phyloP scores from a whole-genome alignment of 305 asterid genomes.

The Plantago coronopus region DNA sequence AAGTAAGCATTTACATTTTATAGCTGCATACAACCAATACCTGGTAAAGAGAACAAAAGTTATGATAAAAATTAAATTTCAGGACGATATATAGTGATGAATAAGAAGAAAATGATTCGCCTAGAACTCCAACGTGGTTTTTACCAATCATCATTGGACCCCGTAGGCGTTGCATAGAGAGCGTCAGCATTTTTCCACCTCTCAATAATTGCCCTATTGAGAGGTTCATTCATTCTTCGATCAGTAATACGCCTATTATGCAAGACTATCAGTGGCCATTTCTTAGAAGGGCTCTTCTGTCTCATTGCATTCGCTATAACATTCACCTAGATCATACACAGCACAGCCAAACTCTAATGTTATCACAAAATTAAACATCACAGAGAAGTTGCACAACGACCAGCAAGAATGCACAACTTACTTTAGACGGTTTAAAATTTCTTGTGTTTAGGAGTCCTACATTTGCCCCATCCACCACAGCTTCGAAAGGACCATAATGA shows the following conservation, averaged over 20 bases:
- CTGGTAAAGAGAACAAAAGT: constrained; percentile 37
- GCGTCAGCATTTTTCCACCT: constrained; percentile 78
- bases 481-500: constrained; percentile 83
- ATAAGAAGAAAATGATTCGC: not conserved
- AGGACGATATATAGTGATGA: constrained; percentile 12
- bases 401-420: constrained; percentile 25
- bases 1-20: constrained; percentile 59
- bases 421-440: constrained; percentile 67
- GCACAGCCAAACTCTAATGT: constrained; percentile 13
- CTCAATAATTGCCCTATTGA: constrained; percentile 48
- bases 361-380: constrained; percentile 1
- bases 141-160: constrained; percentile 97
- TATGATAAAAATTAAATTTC: constrained; percentile 15
- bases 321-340: constrained; percentile 46
- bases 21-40: constrained; percentile 97
- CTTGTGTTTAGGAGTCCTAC: constrained; percentile 71
- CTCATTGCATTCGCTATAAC: constrained; percentile 75
- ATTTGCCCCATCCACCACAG: constrained; percentile 86
- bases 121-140: constrained; percentile 6
- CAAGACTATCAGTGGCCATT: constrained; percentile 75
- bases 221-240: constrained; percentile 66
- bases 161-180: constrained; percentile 86
- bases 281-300: constrained; percentile 75
- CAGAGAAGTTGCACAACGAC: not conserved
- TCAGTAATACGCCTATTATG: constrained; percentile 71